These are phyloP conservation scores for Zygosaccharomyces siamensis DNA, from an alignment of 805 yeast genomes.

Conservation along the genomic window DNA sequence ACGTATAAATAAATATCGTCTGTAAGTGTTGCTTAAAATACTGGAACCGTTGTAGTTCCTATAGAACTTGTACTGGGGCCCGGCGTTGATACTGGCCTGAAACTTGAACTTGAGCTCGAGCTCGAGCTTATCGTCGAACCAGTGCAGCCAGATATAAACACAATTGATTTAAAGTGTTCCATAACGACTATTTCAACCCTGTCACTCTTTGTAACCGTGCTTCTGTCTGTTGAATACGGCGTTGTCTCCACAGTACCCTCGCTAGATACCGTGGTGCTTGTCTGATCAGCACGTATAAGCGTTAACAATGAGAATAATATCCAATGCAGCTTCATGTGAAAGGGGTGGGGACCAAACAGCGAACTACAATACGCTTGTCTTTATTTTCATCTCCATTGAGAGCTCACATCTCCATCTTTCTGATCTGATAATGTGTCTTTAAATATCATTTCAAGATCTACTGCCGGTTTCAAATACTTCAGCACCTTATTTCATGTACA, in stretches of 20 bases:
- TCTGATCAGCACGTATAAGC: constrained; percentile 2
- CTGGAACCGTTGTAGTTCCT: constrained; percentile 1
- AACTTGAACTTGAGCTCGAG: not conserved
- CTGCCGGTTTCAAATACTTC: not conserved
- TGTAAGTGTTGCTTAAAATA: not conserved
- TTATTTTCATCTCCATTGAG: too few species aligned
- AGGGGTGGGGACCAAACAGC: not conserved
- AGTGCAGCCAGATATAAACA: constrained; percentile 24
- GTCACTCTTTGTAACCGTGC: constrained; percentile 18
- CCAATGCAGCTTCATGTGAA: not conserved
- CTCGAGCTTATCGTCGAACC: constrained; percentile 2
- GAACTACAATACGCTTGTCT: not conserved
- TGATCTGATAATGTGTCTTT: not conserved
- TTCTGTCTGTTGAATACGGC: constrained; percentile 23
- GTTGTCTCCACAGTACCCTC: constrained; percentile 21
- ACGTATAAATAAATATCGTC: not conserved
- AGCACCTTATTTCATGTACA: not conserved
- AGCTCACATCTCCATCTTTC: too few species aligned
- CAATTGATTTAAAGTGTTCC: constrained; percentile 25
- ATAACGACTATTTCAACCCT: constrained; percentile 17
- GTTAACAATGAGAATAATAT: not conserved
- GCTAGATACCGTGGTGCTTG: constrained; percentile 23
- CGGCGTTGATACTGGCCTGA: not conserved
- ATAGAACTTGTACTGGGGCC: not conserved
- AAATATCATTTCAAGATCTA: not conserved